Evolutionary conservation across 495 filamentous ascomycete genomes (phyloP).

Genomic region (Penicillium parvum): DNA sequence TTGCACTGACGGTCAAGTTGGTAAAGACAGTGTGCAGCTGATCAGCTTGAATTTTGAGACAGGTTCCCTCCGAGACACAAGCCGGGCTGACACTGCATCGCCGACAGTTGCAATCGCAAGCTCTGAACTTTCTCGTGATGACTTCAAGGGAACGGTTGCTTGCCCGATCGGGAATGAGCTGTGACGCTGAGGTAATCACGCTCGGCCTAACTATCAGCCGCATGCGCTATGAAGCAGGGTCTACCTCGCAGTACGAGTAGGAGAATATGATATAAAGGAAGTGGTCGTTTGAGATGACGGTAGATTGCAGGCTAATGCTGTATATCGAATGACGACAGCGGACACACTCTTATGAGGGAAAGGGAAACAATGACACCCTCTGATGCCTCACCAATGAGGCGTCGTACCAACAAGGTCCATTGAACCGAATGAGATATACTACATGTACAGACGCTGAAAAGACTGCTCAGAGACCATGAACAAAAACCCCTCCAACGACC

Average conservation of each 20-base stretch:
- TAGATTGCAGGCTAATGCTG: too few species aligned
- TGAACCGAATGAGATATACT: slow-evolving; percentile 8
- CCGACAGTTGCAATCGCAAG: not conserved
- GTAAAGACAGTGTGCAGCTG: slow-evolving; percentile 8
- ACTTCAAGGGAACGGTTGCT: slow-evolving; percentile 14
- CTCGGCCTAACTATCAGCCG: slow-evolving; percentile 6
- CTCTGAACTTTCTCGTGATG: slow-evolving; percentile 8
- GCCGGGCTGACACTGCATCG: not conserved
- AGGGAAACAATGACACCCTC: too few species aligned
- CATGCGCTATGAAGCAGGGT: slow-evolving; percentile 10
- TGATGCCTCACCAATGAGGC: too few species aligned
- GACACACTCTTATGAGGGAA: too few species aligned
- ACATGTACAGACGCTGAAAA: slow-evolving; percentile 16
- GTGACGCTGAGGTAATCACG: slow-evolving; percentile 15
- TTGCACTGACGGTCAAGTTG: slow-evolving; percentile 23
- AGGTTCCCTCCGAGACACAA: slow-evolving; percentile 11
- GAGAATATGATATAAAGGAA: not conserved
- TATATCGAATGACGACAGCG: too few species aligned
- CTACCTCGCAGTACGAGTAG: not conserved
- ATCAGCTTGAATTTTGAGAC: not conserved
- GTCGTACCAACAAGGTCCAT: slow-evolving; percentile 4
- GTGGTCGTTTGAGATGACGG: too few species aligned
- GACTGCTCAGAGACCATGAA: slow-evolving; percentile 6
- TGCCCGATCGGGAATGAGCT: slow-evolving; percentile 11
- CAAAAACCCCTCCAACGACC: slow-evolving; percentile 2